Evolutionary conservation across 495 filamentous ascomycete genomes (phyloP).

Genomic region (Lichenothelia convexa): DNA sequence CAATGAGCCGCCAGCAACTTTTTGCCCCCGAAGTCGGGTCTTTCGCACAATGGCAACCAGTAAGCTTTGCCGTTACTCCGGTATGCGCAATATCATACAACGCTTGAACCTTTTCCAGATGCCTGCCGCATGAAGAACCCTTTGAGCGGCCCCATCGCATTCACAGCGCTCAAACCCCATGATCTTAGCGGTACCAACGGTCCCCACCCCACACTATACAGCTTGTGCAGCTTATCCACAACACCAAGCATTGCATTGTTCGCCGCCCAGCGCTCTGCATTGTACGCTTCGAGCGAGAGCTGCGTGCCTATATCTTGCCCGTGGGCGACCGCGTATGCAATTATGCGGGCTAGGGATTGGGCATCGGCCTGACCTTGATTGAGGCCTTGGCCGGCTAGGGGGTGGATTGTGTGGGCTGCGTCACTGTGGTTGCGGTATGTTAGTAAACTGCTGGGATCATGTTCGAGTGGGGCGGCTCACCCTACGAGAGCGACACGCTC

Average conservation of each 20-base stretch:
- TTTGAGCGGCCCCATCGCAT: conserved; percentile 64
- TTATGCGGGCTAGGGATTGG: conserved; percentile 48
- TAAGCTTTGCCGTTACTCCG: too few species aligned
- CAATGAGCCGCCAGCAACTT: too few species aligned
- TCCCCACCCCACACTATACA: conserved; percentile 59
- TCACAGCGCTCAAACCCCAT: conserved; percentile 56
- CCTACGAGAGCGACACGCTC: conserved; percentile 78
- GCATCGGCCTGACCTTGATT: conserved; percentile 88
- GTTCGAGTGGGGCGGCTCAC: not conserved
- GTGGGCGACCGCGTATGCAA: conserved; percentile 58
- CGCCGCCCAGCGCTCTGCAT: conserved; percentile 52
- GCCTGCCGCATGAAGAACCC: conserved; percentile 76
- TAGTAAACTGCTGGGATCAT: too few species aligned
- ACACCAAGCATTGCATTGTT: conserved; percentile 80
- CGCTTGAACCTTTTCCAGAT: too few species aligned
- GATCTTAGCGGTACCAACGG: conserved; percentile 63
- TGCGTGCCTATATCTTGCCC: conserved; percentile 58
- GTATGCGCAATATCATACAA: too few species aligned
- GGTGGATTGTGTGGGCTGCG: conserved; percentile 87
- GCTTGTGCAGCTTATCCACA: conserved; percentile 82
- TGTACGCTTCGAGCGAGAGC: conserved; percentile 63
- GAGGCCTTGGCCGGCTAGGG: conserved; percentile 82
- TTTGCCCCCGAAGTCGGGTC: too few species aligned
- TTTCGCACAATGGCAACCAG: too few species aligned
- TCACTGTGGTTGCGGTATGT: conserved; percentile 31